phyloP scores from a whole-genome alignment of 2,329 filamentous ascomycete species.

The Neonectria ditissima region DNA sequence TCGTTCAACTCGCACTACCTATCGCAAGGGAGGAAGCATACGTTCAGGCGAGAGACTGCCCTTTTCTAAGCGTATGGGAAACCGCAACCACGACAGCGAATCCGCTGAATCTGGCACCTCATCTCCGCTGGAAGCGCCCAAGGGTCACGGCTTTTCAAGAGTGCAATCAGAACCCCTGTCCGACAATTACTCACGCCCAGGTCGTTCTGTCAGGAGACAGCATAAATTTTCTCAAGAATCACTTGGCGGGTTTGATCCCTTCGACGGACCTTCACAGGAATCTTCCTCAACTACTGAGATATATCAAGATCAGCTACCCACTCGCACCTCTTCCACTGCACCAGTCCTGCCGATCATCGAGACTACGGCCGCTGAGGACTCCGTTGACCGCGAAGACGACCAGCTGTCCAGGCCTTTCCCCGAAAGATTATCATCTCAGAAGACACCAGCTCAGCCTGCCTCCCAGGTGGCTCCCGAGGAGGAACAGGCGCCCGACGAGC shows the following conservation, averaged over 20 bases:
- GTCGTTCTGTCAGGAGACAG: constrained; percentile 59
- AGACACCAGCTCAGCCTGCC: constrained; percentile 58
- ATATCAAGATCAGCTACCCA: constrained; percentile 49
- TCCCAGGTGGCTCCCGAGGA: constrained; percentile 44
- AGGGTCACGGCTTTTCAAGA: constrained; percentile 66
- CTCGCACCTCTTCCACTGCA: constrained; percentile 50
- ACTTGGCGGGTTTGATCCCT: constrained; percentile 58
- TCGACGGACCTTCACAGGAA: constrained; percentile 54
- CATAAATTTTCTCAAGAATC: constrained; percentile 63
- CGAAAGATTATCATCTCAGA: constrained; percentile 67
- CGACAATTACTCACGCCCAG: constrained; percentile 70
- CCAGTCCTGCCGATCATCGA: constrained; percentile 67
- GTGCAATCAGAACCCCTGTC: constrained; percentile 76
- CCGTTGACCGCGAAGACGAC: constrained; percentile 43
- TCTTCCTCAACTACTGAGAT: constrained; percentile 39
- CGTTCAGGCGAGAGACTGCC: constrained; percentile 81
- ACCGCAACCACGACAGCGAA: constrained; percentile 72
- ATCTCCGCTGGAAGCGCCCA: constrained; percentile 59
- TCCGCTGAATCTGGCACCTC: constrained; percentile 38
- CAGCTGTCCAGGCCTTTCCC: constrained; percentile 55
- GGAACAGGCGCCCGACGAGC: constrained; percentile 52
- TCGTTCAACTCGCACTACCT: constrained; percentile 91
- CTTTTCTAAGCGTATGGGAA: constrained; percentile 77
- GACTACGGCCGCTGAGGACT: constrained; percentile 65
- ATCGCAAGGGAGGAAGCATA: constrained; percentile 85